These are phyloP conservation scores for Mycena crocata DNA, from an alignment of 768 basidiomycete genomes.

Conservation along the genomic window DNA sequence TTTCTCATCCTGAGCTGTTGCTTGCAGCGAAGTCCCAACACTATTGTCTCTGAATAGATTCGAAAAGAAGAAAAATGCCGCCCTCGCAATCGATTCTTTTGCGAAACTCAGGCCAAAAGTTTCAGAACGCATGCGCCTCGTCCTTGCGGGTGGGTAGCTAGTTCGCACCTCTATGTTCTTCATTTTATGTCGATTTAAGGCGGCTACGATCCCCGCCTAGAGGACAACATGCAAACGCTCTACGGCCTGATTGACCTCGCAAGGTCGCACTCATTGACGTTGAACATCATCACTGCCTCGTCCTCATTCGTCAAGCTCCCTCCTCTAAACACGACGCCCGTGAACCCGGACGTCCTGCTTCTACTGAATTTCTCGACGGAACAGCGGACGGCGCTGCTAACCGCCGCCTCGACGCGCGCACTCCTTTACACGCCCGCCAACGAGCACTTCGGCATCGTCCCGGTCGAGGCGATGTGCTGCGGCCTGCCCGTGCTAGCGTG, in stretches of 20 bases:
- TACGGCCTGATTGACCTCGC: slow-evolving; percentile 69
- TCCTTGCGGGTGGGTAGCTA: slow-evolving; percentile 68
- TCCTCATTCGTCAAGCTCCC: slow-evolving; percentile 46
- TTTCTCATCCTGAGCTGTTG: not conserved
- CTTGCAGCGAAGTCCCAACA: slow-evolving; percentile 71
- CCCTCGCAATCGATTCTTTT: slow-evolving; percentile 85
- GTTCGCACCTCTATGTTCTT: not conserved
- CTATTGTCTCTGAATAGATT: slow-evolving; percentile 93
- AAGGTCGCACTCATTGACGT: slow-evolving; percentile 66
- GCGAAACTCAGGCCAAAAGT: slow-evolving; percentile 58
- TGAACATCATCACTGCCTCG: slow-evolving; percentile 53
- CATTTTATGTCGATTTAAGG: slow-evolving; percentile 56
- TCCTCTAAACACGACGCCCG: slow-evolving; percentile 50
- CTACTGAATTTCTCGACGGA: slow-evolving; percentile 90
- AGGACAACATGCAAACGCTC: slow-evolving; percentile 70
- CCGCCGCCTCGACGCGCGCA: slow-evolving; percentile 70
- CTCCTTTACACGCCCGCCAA: slow-evolving; percentile 94
- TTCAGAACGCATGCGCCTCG: slow-evolving; percentile 65
- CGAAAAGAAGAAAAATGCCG: slow-evolving; percentile 93
- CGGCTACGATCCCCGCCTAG: slow-evolving; percentile 89
- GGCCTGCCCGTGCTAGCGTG: slow-evolving; percentile 92
- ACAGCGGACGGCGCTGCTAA: slow-evolving; percentile 87
- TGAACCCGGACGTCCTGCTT: slow-evolving; percentile 78
- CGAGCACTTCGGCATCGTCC: slow-evolving; percentile 98
- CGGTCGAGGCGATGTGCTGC: slow-evolving; percentile 94